Evolutionary conservation across 73 alveolate genomes (phyloP).

Genomic region (Symbiodinium natans): DNA sequence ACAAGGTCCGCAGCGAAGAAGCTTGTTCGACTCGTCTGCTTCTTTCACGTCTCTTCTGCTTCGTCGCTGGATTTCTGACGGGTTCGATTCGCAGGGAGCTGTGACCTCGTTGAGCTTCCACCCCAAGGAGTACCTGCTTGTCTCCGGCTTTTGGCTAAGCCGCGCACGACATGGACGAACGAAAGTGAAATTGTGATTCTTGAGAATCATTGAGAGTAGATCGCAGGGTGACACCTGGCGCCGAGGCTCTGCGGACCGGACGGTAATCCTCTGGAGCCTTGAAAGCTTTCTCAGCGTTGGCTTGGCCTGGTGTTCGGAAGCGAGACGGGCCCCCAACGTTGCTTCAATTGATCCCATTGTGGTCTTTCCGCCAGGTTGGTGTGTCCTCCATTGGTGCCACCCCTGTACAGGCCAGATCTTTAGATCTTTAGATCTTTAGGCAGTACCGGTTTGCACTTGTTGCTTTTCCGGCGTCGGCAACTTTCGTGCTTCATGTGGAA

Average conservation of each 20-base stretch:
- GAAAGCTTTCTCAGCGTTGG: constrained; percentile 66
- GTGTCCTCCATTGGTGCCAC: constrained; percentile 56
- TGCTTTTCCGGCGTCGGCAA: too few species aligned
- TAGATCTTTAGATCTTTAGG: too few species aligned
- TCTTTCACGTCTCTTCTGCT: too few species aligned
- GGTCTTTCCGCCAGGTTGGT: constrained; percentile 30
- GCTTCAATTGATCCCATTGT: background rate
- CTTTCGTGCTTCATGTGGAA: background rate
- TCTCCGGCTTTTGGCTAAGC: constrained; percentile 8
- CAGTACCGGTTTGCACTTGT: too few species aligned
- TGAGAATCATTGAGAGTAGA: too few species aligned
- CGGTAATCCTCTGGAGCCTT: constrained; percentile 55
- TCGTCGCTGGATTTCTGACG: background rate
- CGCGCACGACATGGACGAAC: background rate
- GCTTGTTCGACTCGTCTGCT: too few species aligned
- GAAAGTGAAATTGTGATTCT: background rate
- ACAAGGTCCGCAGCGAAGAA: constrained; percentile 13
- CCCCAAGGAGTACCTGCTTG: constrained; percentile 86
- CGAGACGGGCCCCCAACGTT: background rate
- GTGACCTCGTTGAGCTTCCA: constrained; percentile 86
- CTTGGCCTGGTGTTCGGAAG: background rate
- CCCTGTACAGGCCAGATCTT: constrained; percentile 35
- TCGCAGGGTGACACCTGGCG: background rate
- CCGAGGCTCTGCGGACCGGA: constrained; percentile 41
- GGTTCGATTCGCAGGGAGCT: background rate